Percentiles rank a stretch among this genome's conserved stretches.
These are phyloP conservation scores for Penicillium digitatum DNA, from an alignment of 2,329 filamentous ascomycete genomes.

Conservation along the genomic window DNA sequence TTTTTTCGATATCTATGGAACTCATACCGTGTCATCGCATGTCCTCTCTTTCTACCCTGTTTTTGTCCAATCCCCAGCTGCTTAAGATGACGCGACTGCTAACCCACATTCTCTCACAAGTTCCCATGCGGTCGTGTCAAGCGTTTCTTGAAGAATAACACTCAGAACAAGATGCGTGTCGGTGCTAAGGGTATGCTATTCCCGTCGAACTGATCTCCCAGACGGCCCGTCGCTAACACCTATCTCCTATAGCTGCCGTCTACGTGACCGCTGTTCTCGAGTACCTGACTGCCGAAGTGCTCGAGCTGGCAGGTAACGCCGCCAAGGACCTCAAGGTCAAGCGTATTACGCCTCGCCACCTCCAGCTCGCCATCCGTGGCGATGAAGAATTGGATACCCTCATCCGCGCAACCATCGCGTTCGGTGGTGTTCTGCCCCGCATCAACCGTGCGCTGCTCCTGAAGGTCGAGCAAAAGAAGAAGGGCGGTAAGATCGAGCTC, in stretches of 20 bases:
- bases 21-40: constrained; percentile 10
- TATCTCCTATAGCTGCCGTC: constrained; percentile 64
- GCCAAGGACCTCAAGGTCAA: constrained; percentile 99
- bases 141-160: constrained; percentile 99
- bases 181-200: constrained; percentile 68
- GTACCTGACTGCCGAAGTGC: constrained; percentile 95
- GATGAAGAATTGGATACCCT: constrained; percentile 98
- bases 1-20: constrained; percentile 1
- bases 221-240: constrained; percentile 1
- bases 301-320: constrained; percentile 95
- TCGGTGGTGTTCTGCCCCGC: constrained; percentile 95
- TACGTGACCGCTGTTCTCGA: constrained; percentile 98
- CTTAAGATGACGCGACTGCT: constrained; percentile 17
- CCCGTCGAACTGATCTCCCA: neutral
- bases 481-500: constrained; percentile 44
- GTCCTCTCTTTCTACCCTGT: neutral
- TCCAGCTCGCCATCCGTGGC: constrained; percentile 96
- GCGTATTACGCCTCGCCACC: constrained; percentile 95
- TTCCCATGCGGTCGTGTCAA: constrained; percentile 99
- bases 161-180: constrained; percentile 99
- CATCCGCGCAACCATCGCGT: constrained; percentile 95
- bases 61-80: neutral
- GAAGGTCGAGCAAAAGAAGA: constrained; percentile 98
- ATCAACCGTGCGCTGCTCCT: constrained; percentile 96
- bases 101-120: constrained; percentile 48